A percentile compares a stretch with the other conserved stretches of the same genome.
Evolutionary conservation across 768 basidiomycete genomes (phyloP).

Genomic region (Dacryopinax spathularia): DNA sequence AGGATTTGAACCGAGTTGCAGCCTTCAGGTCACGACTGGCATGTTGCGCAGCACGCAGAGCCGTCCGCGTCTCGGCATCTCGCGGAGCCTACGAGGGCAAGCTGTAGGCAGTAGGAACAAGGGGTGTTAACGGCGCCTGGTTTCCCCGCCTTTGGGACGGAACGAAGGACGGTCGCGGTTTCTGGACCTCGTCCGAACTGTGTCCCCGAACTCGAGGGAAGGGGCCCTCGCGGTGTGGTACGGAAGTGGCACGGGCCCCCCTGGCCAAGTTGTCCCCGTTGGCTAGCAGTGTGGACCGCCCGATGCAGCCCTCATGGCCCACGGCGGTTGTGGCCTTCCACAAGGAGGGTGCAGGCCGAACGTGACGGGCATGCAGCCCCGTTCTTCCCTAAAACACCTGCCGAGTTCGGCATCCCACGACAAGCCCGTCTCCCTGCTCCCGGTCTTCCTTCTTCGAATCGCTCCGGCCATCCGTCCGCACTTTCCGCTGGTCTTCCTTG

Average conservation of each 20-base stretch:
- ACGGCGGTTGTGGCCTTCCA: not conserved
- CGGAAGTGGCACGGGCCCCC: not conserved
- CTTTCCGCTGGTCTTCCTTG: not conserved
- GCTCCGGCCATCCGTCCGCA: not conserved
- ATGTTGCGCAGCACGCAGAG: not conserved
- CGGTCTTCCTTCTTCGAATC: not conserved
- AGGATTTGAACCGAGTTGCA: not conserved
- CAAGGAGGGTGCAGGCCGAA: not conserved
- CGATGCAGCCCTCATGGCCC: not conserved
- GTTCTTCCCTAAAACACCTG: not conserved
- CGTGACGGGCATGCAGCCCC: not conserved
- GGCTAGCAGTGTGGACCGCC: not conserved
- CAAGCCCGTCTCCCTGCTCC: not conserved
- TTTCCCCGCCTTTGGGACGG: not conserved
- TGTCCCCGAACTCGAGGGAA: not conserved
- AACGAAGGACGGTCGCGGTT: not conserved
- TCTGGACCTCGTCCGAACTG: not conserved
- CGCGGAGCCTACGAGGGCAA: not conserved
- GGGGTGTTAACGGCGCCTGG: not conserved
- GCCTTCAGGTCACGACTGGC: not conserved
- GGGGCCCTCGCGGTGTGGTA: not conserved
- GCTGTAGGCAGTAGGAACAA: not conserved
- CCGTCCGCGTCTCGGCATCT: conserved; percentile 1
- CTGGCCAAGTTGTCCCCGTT: too few species aligned
- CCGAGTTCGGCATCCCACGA: not conserved